Evolutionary conservation across 495 filamentous ascomycete genomes (phyloP).

Genomic region (Glutinoglossum americanum): DNA sequence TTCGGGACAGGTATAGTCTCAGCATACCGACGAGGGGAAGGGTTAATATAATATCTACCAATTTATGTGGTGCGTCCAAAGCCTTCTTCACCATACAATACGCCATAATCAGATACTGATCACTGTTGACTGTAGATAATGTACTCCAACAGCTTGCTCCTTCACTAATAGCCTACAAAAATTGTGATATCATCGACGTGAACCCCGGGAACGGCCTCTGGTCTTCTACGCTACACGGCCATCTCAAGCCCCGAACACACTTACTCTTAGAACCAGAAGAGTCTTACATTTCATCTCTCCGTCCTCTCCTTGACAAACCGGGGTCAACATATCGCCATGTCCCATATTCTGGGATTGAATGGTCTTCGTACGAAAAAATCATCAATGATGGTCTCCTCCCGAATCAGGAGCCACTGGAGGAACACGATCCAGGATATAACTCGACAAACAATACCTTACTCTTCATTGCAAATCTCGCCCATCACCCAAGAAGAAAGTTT

Average conservation of each 20-base stretch:
- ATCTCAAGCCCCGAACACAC: slow-evolving; percentile 55
- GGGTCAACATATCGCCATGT: slow-evolving; percentile 32
- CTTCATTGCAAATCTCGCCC: slow-evolving; percentile 35
- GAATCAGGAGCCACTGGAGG: slow-evolving; percentile 20
- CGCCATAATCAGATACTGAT: background rate
- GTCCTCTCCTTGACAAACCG: slow-evolving; percentile 34
- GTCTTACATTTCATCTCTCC: slow-evolving; percentile 33
- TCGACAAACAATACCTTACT: slow-evolving; percentile 43
- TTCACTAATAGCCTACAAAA: slow-evolving; percentile 36
- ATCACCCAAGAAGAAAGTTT: slow-evolving; percentile 12
- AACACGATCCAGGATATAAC: slow-evolving; percentile 13
- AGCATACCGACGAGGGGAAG: background rate
- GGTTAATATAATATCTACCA: slow-evolving; percentile 30
- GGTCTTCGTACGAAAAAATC: slow-evolving; percentile 27
- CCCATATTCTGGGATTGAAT: slow-evolving; percentile 24
- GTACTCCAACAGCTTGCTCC: slow-evolving; percentile 30
- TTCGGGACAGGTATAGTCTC: background rate
- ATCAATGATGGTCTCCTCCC: slow-evolving; percentile 25
- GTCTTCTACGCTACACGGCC: slow-evolving; percentile 53
- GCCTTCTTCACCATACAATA: background rate
- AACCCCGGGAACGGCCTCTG: slow-evolving; percentile 56
- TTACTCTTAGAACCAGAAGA: slow-evolving; percentile 50
- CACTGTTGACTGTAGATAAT: slow-evolving; percentile 19
- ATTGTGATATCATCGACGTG: slow-evolving; percentile 67
- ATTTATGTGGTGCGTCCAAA: slow-evolving; percentile 33